Percentiles rank a stretch among this genome's conserved stretches.
These are phyloP conservation scores for Dalbergia cultrata DNA, from an alignment of 306 rosid genomes.

Conservation along the genomic window DNA sequence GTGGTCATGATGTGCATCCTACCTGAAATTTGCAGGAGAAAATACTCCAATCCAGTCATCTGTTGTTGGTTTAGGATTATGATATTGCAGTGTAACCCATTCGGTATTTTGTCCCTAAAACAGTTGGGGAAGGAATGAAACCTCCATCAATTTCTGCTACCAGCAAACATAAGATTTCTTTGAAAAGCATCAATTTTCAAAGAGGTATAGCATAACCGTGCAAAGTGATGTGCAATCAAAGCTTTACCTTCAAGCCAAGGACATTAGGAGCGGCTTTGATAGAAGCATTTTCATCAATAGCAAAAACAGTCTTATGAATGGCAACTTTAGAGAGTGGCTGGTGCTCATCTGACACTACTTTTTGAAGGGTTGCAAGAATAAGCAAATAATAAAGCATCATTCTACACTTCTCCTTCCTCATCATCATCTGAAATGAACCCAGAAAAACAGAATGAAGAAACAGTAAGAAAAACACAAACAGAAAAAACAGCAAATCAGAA, in stretches of 20 bases:
- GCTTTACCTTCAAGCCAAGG: conserved; percentile 71
- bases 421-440: conserved; percentile 44
- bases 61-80: conserved; percentile 67
- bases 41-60: conserved; percentile 95
- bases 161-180: neutral
- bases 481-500: neutral
- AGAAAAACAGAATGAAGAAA: neutral
- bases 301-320: conserved; percentile 62
- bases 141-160: conserved; percentile 43
- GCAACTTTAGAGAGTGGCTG: conserved; percentile 79
- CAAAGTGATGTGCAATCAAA: conserved; percentile 1
- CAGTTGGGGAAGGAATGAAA: neutral
- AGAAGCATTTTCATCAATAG: conserved; percentile 60
- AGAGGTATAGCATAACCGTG: neutral
- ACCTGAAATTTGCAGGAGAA: conserved; percentile 94
- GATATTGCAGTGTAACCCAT: conserved; percentile 70
- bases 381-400: conserved; percentile 49
- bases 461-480: neutral
- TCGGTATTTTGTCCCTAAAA: conserved; percentile 75
- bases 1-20: conserved; percentile 30
- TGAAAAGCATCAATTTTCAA: conserved; percentile 4
- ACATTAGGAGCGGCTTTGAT: conserved; percentile 67
- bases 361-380: conserved; percentile 51
- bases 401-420: conserved; percentile 42
- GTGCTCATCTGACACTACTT: conserved; percentile 65